Conservation (phyloP, 1,284 basidiomycete species). For the Phellopilus nigrolimitatus region DNA sequence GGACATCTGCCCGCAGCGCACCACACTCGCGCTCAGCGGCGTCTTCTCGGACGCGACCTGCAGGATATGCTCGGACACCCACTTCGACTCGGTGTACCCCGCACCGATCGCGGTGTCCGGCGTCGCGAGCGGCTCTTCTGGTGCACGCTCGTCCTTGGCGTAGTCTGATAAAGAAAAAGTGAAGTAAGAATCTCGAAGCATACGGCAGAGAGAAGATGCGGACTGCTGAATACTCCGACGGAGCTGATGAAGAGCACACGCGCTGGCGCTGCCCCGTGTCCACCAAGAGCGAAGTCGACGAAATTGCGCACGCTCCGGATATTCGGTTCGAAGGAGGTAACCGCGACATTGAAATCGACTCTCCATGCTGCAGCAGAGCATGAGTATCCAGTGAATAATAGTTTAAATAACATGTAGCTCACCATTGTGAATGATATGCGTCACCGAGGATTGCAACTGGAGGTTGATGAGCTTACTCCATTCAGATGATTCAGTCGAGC, state of each 20-base stretch:
- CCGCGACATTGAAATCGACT: conserved; percentile 37
- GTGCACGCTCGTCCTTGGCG: neutral
- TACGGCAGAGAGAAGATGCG: neutral
- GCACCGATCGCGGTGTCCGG: conserved; percentile 12
- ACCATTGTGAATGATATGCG: conserved; percentile 34
- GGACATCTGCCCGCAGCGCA: conserved; percentile 19
- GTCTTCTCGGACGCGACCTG: conserved; percentile 24
- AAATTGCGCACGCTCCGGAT: conserved; percentile 36
- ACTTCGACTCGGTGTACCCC: conserved; percentile 61
- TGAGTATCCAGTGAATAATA: neutral
- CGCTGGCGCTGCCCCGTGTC: conserved; percentile 22
- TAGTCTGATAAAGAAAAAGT: neutral
- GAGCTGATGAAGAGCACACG: conserved; percentile 24
- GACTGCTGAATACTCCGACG: conserved; percentile 14
- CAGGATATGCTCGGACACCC: conserved; percentile 37
- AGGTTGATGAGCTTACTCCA: no score
- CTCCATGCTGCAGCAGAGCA: conserved; percentile 33
- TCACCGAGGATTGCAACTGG: conserved; percentile 24
- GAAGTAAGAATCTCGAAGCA: neutral
- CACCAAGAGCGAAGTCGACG: conserved; percentile 36
- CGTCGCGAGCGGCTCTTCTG: neutral
- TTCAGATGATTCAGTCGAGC: no score
- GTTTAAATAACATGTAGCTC: neutral
- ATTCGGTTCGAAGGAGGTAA: conserved; percentile 33
- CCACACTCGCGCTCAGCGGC: conserved; percentile 19